A percentile compares a stretch with the other conserved stretches of the same genome.
Conservation (phyloP, 306 rosid genomes). For the Casuarina cunninghamiana region DNA sequence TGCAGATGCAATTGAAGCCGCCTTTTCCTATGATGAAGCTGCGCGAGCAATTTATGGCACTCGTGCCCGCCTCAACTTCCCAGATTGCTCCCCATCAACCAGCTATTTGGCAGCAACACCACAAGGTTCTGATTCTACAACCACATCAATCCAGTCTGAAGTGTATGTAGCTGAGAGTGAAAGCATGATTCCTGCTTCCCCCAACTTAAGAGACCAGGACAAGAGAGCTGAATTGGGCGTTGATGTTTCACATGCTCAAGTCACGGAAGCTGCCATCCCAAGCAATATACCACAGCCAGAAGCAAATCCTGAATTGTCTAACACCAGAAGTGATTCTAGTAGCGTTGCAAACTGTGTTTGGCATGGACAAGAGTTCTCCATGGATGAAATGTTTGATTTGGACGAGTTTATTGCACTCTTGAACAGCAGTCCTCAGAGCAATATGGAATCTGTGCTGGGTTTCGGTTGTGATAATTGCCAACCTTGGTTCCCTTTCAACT, state of each 20-base stretch:
- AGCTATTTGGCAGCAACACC: constrained; percentile 42
- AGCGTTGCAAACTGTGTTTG: background rate
- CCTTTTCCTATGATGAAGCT: constrained; percentile 81
- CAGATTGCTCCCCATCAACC: constrained; percentile 45
- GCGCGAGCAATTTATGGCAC: constrained; percentile 84
- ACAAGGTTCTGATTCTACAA: constrained; percentile 40
- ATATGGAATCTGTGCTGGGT: constrained; percentile 28
- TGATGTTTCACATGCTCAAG: background rate
- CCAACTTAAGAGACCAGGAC: constrained; percentile 1
- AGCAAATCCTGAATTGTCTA: constrained; percentile 32
- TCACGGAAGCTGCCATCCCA: constrained; percentile 29
- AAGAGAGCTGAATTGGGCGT: constrained; percentile 26
- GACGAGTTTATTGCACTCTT: constrained; percentile 53
- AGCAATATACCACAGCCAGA: constrained; percentile 33
- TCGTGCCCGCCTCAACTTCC: constrained; percentile 73
- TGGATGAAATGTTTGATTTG: constrained; percentile 65
- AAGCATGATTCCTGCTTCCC: background rate
- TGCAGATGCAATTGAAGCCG: constrained; percentile 63
- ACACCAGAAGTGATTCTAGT: background rate
- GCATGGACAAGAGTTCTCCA: constrained; percentile 28
- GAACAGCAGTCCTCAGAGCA: constrained; percentile 32
- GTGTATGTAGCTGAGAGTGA: constrained; percentile 49
- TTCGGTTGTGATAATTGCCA: constrained; percentile 20
- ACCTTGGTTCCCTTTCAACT: constrained; percentile 19
- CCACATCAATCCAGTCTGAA: constrained; percentile 54